Evolutionary conservation across 2,329 filamentous ascomycete species (phyloP), one percentile per base, ranked within the genome.

Genomic region (Pseudogymnoascus sp.): DNA sequence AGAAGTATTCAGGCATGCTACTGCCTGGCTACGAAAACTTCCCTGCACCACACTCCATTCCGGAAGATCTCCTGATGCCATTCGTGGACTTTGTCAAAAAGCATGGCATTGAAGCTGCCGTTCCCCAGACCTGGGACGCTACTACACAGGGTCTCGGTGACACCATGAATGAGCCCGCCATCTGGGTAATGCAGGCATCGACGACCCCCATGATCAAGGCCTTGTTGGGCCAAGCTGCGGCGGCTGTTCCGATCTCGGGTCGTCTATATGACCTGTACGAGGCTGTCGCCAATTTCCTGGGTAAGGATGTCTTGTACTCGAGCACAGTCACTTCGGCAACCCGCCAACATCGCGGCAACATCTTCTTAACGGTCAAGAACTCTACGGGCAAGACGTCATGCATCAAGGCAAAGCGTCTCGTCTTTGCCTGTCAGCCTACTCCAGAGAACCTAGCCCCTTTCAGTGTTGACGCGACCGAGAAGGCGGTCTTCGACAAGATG

Each of bases 91-190:
- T 69, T 36, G 64, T 66, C 26, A 41, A 61, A 13, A 68, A 68
- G 40, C 65, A 68, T 33, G 36, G 36, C 36, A 37, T 37, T 37
- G 36, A 15, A 37, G 36, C 36, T 37, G 13, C 36, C 13, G 36
- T 37, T 15, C 36, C 36, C 36, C 36, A 37, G 13, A 37, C 36
- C 36, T 37, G 36, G 36, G 36, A 37, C 15, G 36, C 36, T 37
- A 37, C 36, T 15, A 37, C 36, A 37, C 73, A 79, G 58, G 80
- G 78, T 2, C 65, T 78, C 1, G 76, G 76, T 13, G 75, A 81
- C 63, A 71, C 79, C 37, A 68, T 77, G 4, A 70, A 72, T 3
- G 64, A 72, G 9, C 73, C 75, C n/a, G 77, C 77, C 0, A 61
- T 82, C 5, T 79, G 79, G 64, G 72, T 79, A 15, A 37, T 37